phyloP scores from a whole-genome alignment of 768 basidiomycete genomes.

The Piloderma croceum region DNA sequence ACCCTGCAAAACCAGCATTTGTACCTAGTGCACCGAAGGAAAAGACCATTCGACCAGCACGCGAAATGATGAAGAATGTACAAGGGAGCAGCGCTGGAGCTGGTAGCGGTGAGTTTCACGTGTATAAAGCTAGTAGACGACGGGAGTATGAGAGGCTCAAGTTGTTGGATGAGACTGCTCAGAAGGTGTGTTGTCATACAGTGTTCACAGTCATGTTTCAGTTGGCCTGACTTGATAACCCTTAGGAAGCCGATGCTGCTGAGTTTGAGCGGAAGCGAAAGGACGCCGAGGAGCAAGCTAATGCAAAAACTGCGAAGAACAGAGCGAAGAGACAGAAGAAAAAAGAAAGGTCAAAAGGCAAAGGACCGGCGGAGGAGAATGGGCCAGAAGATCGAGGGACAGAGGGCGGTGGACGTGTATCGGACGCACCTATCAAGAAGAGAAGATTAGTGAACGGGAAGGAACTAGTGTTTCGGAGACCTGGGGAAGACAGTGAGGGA shows the following conservation, averaged over 20 bases:
- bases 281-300: conserved; percentile 63
- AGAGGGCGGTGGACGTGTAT: conserved; percentile 17
- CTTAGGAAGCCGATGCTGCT: conserved; percentile 60
- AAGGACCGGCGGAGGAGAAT: conserved; percentile 26
- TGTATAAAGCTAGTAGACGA: conserved; percentile 91
- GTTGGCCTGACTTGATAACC: conserved; percentile 1
- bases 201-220: not conserved
- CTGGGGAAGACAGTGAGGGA: conserved; percentile 46
- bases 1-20: conserved; percentile 77
- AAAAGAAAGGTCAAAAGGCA: conserved; percentile 62
- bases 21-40: conserved; percentile 79
- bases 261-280: conserved; percentile 75
- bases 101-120: conserved; percentile 96
- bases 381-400: conserved; percentile 24
- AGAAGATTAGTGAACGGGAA: conserved; percentile 74
- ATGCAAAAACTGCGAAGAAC: conserved; percentile 93
- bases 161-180: conserved; percentile 76
- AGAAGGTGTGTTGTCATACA: conserved; percentile 50
- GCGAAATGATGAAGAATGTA: conserved; percentile 99
- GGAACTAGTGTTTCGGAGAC: conserved; percentile 54
- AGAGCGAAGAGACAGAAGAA: conserved; percentile 91
- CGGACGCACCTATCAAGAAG: conserved; percentile 62
- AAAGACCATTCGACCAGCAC: conserved; percentile 71
- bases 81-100: conserved; percentile 97
- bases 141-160: conserved; percentile 94